Conservation (phyloP, 371 early-diverging fungal genomes). For the Catenaria anguillulae region DNA sequence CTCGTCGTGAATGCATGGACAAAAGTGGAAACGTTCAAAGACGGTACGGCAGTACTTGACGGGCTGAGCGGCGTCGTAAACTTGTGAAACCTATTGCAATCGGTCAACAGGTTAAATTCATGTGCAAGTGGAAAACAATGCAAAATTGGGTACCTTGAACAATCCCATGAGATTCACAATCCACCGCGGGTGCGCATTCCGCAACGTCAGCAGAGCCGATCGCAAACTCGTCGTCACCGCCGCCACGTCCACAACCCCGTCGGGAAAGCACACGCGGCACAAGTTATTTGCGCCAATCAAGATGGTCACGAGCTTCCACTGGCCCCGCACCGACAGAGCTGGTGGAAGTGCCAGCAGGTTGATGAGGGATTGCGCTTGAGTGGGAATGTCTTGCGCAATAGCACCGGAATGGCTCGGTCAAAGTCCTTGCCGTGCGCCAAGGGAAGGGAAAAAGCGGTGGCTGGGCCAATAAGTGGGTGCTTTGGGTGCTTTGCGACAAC, state of each 20-base stretch:
- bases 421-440: not conserved
- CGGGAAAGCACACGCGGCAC: not conserved
- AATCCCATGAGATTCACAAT: not conserved
- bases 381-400: not conserved
- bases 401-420: not conserved
- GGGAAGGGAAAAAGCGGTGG: not conserved
- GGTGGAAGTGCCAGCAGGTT: not conserved
- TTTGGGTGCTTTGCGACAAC: not conserved
- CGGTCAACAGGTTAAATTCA: too few relatives aligned
- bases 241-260: not conserved
- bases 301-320: slow-evolving; percentile 4
- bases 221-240: not conserved
- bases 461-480: not conserved
- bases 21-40: slow-evolving; percentile 3
- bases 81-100: not conserved
- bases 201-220: not conserved
- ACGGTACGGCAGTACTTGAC: not conserved
- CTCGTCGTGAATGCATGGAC: not conserved
- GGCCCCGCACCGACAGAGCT: not conserved
- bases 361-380: not conserved
- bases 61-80: not conserved
- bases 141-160: too few relatives aligned
- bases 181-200: not conserved
- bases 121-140: too few relatives aligned
- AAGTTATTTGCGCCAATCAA: slow-evolving; percentile 7